Base-by-base conservation (phyloP, 2,329 filamentous ascomycete genomes). In the Pezicula carpinea region DNA sequence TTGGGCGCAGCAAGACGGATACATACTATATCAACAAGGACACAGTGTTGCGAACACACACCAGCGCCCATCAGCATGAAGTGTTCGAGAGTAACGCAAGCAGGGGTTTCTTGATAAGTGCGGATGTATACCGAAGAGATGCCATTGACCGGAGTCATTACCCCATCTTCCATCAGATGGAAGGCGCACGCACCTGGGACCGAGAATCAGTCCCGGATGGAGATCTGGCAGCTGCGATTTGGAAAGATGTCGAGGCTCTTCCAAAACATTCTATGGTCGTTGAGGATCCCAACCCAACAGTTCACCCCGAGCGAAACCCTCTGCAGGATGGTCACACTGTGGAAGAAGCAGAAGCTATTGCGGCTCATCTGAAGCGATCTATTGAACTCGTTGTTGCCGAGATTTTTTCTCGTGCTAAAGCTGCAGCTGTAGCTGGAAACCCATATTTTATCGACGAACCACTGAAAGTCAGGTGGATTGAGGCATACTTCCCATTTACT, bases 121-220 rank as follows among this genome's bases (percentile, higher is more conserved):
- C 92, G 19, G 93, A 99, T 65, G 93, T 99, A 15, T 99, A 97
- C 67, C 82, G 93, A 36, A 80, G 93, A 54, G 93, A 99, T 77
- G 91, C 92, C 47, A 86, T 99, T 61, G 93, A 99, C 68, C 82
- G 88, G 47, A 93, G 85, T 58, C 93, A 99, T 69, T 97, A 97
- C 68, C 93, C 93, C 0, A 82, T 95, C 49, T 99, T 99, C 68
- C 93, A 99, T 69, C 93, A 99, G 70, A 97, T 97, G 91, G 93
- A 99, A 66, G 92, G 90, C 11, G 92, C 92, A 7, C 78, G 86
- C 57, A 85, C 90, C 45, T 99, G 93, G 92, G 86, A 93, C 62
- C 80, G 89, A 8, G 73, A 64, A 22, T 76, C 71, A 64, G 79
- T 78, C 38, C 74, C 71, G 46, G 72, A 67, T 50, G 75, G 74